Evolutionary conservation across 176 grass and related monocot genomes (phyloP), one percentile per base, ranked within the genome.

Genomic region (Cenchrus fungigraminus): DNA sequence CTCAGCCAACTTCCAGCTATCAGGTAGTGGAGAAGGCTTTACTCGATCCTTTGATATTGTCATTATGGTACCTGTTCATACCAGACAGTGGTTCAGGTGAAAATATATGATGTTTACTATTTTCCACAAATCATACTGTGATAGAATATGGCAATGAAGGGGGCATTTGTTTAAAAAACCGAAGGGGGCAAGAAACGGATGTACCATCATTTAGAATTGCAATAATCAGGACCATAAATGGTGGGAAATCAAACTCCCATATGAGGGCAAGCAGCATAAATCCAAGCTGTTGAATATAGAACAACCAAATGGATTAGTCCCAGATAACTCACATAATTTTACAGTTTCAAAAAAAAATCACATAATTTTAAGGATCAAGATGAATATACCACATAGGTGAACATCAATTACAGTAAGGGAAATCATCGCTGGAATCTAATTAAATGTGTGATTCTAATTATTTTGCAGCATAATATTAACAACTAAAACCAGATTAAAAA

Each of bases 181-280:
- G 31, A 32, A 32, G 31, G 31, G 42, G 73, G 58, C 20, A 84
- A 81, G 1, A 64, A 52, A 9, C 51, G 40, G 65, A n/a, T 67
- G n/a, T 66, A 92, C 91, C 92, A 13, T 94, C 86, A 84, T 94
- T 94, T 2, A 94, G 89, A 60, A 94, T 91, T 82, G 92, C 86
- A 43, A 94, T 89, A 71, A 94, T 89, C 58, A 94, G 76, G 65
- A 94, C 86, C 92, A 94, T 94, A 70, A 94, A 89, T 76, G 87
- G 87, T 0, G 87, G 82, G 45, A 89, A 89, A 63, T 89, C 82
- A 22, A 89, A 89, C 82, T 81, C 77, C 87, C 87, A 89, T 85
- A 85, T 89, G 17, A 90, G 73, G 32, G 92, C 72, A 44, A 94
- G 88, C 43, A 94, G 79, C 91, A 93, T 82, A 74, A 93, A 93